These are phyloP conservation scores for Ceratocystis diversiconidia DNA, from an alignment of 2,329 filamentous ascomycete genomes.

Conservation along the genomic window DNA sequence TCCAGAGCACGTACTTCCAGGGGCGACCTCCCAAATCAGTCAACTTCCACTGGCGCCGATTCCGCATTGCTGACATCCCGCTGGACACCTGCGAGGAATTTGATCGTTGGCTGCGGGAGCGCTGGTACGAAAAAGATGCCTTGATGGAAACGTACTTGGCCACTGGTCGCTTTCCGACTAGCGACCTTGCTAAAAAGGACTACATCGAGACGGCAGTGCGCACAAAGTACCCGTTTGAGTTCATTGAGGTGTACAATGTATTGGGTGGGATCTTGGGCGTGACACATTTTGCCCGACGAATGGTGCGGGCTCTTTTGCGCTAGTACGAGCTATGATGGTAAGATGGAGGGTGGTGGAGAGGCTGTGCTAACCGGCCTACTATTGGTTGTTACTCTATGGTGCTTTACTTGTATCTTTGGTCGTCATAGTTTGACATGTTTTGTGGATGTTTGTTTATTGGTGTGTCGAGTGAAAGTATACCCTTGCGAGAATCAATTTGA, in stretches of 20 bases:
- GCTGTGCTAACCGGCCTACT: not conserved
- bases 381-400: not conserved
- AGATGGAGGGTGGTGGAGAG: not conserved
- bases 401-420: not conserved
- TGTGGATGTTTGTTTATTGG: not conserved
- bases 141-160: constrained; percentile 70
- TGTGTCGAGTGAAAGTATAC: constrained; percentile 14
- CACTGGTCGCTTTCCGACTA: constrained; percentile 62
- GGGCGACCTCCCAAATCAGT: constrained; percentile 85
- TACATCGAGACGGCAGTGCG: constrained; percentile 18
- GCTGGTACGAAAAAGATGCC: constrained; percentile 87
- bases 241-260: constrained; percentile 17
- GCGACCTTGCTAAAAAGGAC: constrained; percentile 12
- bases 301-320: constrained; percentile 6
- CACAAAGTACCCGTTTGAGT: constrained; percentile 17
- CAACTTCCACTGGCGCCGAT: constrained; percentile 92
- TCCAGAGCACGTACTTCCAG: constrained; percentile 76
- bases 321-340: not conserved
- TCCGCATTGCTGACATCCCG: constrained; percentile 66
- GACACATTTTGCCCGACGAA: constrained; percentile 9
- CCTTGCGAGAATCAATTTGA: constrained; percentile 8
- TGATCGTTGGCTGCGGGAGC: constrained; percentile 67
- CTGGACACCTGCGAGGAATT: constrained; percentile 61
- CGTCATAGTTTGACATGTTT: not conserved
- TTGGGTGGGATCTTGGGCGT: constrained; percentile 12